These are phyloP conservation scores for Cylindrotheca closterium DNA, from an alignment of 108 stramenopile species.

Conservation along the genomic window DNA sequence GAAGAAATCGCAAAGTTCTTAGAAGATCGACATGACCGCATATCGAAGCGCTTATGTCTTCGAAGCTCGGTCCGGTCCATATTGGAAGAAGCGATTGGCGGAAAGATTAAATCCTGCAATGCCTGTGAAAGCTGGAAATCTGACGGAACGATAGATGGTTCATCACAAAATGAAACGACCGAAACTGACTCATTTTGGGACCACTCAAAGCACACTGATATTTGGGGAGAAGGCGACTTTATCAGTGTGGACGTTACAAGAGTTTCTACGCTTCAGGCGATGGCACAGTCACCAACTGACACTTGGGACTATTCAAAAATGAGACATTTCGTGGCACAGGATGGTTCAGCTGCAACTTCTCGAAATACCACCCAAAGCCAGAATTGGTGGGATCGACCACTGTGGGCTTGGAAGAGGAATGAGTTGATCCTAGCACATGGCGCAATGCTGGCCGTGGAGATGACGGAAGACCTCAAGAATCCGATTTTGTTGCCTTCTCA, in stretches of 20 bases:
- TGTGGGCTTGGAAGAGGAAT: constrained; percentile 13
- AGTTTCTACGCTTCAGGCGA: neutral
- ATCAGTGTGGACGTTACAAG: neutral
- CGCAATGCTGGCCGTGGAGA: neutral
- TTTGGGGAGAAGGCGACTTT: neutral
- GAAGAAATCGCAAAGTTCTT: neutral
- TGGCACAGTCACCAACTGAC: neutral
- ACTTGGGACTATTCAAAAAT: neutral
- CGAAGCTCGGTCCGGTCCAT: neutral
- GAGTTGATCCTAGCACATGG: constrained; percentile 1
- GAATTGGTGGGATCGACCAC: constrained; percentile 7
- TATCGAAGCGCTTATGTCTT: no score
- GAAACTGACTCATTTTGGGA: neutral
- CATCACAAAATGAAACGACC: neutral
- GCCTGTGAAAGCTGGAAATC: neutral
- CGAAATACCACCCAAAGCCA: neutral
- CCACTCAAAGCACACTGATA: neutral
- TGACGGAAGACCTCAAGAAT: neutral
- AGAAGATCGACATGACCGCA: neutral
- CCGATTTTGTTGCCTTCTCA: no score
- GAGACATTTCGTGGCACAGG: neutral
- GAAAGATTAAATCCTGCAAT: neutral
- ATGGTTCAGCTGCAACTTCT: no score
- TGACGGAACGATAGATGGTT: neutral
- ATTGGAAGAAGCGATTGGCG: neutral